phyloP scores from a whole-genome alignment of 805 yeast genomes.

The Kazachstania bromeliacearum region DNA sequence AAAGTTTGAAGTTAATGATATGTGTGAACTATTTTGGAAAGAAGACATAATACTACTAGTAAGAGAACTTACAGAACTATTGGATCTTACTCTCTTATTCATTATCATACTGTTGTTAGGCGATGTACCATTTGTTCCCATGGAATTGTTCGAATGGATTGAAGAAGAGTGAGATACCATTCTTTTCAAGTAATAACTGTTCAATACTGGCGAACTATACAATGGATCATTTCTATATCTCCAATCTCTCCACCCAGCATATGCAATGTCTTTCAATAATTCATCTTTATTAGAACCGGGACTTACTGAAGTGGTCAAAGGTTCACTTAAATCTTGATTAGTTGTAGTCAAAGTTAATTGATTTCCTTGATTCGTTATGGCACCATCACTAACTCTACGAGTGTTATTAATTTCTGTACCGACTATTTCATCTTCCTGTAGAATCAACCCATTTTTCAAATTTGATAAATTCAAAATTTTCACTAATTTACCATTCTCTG shows the following conservation, averaged over 20 bases:
- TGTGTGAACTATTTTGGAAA: constrained; percentile 17
- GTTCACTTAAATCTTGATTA: background rate
- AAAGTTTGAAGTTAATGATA: constrained; percentile 10
- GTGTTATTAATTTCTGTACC: background rate
- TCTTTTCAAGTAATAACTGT: constrained; percentile 20
- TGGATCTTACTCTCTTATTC: constrained; percentile 4
- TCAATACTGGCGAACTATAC: constrained; percentile 36
- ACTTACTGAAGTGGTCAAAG: background rate
- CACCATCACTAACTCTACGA: too few relatives aligned
- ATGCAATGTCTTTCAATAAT: constrained; percentile 25
- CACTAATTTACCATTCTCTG: constrained; percentile 48
- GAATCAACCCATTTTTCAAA: constrained; percentile 32
- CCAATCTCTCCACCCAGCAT: constrained; percentile 93
- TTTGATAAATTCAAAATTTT: constrained; percentile 49
- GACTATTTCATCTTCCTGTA: constrained; percentile 9
- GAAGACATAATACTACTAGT: constrained; percentile 27
- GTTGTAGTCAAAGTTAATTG: background rate
- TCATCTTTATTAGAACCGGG: constrained; percentile 6
- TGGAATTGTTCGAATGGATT: constrained; percentile 12
- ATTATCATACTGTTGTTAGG: background rate
- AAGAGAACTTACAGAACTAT: constrained; percentile 23
- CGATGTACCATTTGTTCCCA: background rate
- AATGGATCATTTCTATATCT: constrained; percentile 65
- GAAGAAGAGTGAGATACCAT: constrained; percentile 19
- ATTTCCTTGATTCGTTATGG: too few relatives aligned